Percentiles rank a stretch among this genome's conserved stretches.
These are phyloP conservation scores for Yarrowia keelungensis DNA, from an alignment of 805 yeast species.

Conservation along the genomic window DNA sequence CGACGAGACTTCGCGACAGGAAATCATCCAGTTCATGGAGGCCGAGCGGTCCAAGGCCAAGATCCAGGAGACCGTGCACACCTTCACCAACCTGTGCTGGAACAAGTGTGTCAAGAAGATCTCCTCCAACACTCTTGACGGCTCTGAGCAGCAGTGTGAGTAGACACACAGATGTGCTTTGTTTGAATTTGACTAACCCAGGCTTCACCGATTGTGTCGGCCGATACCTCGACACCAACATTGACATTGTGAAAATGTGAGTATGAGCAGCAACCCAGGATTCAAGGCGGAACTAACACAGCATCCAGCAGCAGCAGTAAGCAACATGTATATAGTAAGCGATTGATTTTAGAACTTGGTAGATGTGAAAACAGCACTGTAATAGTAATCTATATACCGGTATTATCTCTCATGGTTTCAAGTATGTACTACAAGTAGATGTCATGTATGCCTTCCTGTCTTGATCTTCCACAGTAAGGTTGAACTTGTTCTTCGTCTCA, in stretches of 20 bases:
- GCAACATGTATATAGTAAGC: constrained; percentile 33
- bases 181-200: not conserved
- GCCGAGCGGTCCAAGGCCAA: constrained; percentile 85
- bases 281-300: constrained; percentile 13
- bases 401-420: not conserved
- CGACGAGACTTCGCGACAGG: constrained; percentile 75
- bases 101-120: constrained; percentile 71
- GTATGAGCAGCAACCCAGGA: constrained; percentile 38
- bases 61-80: constrained; percentile 81
- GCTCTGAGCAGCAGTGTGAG: constrained; percentile 69
- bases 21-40: constrained; percentile 76
- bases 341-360: not conserved
- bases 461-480: not conserved
- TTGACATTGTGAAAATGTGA: constrained; percentile 72
- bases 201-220: constrained; percentile 76
- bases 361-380: too few species aligned
- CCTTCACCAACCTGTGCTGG: constrained; percentile 89
- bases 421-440: too few species aligned
- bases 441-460: too few species aligned
- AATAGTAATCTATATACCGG: not conserved
- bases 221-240: constrained; percentile 85
- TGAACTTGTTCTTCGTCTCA: not conserved
- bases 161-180: not conserved
- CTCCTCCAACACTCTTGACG: constrained; percentile 55
- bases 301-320: constrained; percentile 39